phyloP scores from a whole-genome alignment of 352 stramenopile species.

The Globisporangium cystogenes region DNA sequence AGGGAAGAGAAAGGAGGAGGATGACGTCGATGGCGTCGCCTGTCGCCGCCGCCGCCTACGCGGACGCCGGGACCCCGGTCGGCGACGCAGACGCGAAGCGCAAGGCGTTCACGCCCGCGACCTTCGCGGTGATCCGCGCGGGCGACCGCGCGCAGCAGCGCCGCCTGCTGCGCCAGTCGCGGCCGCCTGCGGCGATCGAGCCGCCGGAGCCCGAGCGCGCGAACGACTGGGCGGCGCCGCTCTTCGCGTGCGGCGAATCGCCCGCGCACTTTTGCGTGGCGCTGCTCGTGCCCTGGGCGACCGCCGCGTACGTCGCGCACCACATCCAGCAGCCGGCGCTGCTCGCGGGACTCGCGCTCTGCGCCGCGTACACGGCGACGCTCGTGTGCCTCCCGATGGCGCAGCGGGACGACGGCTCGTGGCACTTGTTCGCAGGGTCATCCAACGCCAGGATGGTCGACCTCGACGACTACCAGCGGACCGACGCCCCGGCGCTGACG shows the following conservation, averaged over 20 bases:
- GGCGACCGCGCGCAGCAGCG: neutral
- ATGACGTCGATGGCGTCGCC: neutral
- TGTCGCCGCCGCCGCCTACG: neutral
- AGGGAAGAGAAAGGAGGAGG: no score
- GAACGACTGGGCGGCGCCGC: slow-evolving; percentile 6
- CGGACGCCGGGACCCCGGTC: neutral
- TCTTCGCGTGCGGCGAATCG: slow-evolving; percentile 17
- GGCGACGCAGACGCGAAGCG: slow-evolving; percentile 3
- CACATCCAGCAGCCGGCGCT: slow-evolving; percentile 4
- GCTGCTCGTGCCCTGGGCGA: slow-evolving; percentile 19
- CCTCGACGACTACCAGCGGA: slow-evolving; percentile 13
- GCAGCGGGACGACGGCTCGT: neutral
- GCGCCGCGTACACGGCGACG: neutral
- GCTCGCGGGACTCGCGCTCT: neutral
- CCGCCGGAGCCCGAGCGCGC: neutral
- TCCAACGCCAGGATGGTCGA: neutral
- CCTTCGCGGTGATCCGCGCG: neutral
- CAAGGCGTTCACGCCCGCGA: slow-evolving; percentile 8
- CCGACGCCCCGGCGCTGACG: slow-evolving; percentile 19
- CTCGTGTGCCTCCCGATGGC: neutral
- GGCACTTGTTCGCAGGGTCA: neutral
- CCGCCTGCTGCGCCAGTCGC: slow-evolving; percentile 1
- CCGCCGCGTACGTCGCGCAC: slow-evolving; percentile 5
- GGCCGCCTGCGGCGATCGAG: neutral
- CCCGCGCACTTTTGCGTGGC: slow-evolving; percentile 19